These are phyloP conservation scores for Globisporangium uncinulatum DNA, from an alignment of 352 stramenopile genomes.

Conservation along the genomic window DNA sequence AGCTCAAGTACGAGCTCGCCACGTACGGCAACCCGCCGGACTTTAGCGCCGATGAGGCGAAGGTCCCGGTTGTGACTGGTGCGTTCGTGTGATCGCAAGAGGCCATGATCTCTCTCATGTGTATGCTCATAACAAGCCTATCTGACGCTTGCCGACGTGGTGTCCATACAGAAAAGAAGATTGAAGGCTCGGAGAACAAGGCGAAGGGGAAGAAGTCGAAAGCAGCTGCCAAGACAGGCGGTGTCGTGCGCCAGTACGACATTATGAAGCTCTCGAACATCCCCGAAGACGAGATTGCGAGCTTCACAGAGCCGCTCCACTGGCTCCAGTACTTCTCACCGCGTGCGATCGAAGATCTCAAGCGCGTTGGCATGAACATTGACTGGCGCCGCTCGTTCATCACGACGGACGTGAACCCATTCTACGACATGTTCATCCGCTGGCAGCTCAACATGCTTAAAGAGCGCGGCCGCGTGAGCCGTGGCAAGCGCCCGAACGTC, in stretches of 20 bases:
- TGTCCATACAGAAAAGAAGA: constrained; percentile 54
- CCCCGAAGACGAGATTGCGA: constrained; percentile 92
- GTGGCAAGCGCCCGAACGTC: constrained; percentile 98
- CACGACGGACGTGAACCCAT: constrained; percentile 98
- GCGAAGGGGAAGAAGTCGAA: constrained; percentile 98
- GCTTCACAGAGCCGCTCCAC: constrained; percentile 96
- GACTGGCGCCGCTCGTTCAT: constrained; percentile 99
- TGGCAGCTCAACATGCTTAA: constrained; percentile 99
- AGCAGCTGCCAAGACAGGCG: constrained; percentile 95
- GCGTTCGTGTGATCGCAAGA: not conserved
- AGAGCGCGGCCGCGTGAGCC: constrained; percentile 79
- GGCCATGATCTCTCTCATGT: not conserved
- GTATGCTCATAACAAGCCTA: not conserved
- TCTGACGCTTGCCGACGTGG: not conserved
- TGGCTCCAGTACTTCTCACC: constrained; percentile 99
- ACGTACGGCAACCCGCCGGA: constrained; percentile 91
- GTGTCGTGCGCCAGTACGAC: constrained; percentile 97
- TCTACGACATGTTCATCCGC: constrained; percentile 99
- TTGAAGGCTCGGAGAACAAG: constrained; percentile 80
- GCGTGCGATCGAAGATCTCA: constrained; percentile 94
- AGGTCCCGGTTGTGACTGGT: constrained; percentile 18
- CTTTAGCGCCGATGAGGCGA: constrained; percentile 81
- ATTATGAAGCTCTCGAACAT: constrained; percentile 95
- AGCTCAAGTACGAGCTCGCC: constrained; percentile 97
- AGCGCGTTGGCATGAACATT: constrained; percentile 95